Conservation (phyloP, 352 stramenopile species). For the Phytophthora pistaciae region DNA sequence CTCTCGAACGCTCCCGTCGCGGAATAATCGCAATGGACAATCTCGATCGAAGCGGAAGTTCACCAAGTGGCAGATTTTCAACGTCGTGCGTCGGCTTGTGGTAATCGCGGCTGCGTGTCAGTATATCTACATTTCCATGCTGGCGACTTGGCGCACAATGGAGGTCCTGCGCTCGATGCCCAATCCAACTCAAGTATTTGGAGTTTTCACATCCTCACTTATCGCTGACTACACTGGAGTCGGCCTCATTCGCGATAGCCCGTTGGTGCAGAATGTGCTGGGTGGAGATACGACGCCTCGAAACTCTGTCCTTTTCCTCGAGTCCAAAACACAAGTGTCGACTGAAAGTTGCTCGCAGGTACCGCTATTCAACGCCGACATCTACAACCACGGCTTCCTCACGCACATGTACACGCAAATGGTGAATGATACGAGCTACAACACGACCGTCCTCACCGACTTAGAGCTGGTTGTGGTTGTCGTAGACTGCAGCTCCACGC, state of each 20-base stretch:
- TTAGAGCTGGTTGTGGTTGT: conserved; percentile 48
- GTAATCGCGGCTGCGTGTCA: conserved; percentile 29
- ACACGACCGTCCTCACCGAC: conserved; percentile 34
- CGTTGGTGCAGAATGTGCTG: conserved; percentile 21
- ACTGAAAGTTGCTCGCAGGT: conserved; percentile 15
- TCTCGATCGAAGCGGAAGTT: conserved; percentile 21
- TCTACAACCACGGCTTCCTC: conserved; percentile 47
- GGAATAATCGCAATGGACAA: neutral
- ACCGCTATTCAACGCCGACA: conserved; percentile 9
- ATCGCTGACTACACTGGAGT: conserved; percentile 42
- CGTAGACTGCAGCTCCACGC: conserved; percentile 44
- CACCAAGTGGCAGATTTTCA: conserved; percentile 30
- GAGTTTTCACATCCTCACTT: conserved; percentile 10
- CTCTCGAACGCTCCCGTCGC: neutral
- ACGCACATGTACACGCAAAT: conserved; percentile 36
- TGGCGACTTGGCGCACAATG: conserved; percentile 27
- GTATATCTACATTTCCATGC: conserved; percentile 40
- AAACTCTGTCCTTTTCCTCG: conserved; percentile 24
- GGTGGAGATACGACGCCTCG: conserved; percentile 35
- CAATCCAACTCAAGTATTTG: conserved; percentile 18
- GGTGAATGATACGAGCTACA: conserved; percentile 42
- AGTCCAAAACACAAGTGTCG: conserved; percentile 15
- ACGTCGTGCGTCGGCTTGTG: conserved; percentile 30
- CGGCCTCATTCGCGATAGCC: conserved; percentile 30
- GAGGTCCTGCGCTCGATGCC: conserved; percentile 29